Base-by-base conservation (phyloP, 306 rosid species). In the Fagus crenata region DNA sequence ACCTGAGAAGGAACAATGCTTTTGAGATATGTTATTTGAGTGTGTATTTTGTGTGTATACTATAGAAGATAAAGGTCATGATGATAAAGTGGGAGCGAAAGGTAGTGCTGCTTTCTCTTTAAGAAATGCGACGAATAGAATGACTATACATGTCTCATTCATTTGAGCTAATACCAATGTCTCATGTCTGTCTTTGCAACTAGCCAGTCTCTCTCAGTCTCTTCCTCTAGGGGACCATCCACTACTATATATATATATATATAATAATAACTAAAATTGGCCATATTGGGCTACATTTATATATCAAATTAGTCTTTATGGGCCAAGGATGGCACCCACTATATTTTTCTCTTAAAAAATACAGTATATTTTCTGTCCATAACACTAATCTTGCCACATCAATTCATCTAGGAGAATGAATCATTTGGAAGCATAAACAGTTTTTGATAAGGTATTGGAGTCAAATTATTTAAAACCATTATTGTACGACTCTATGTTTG, bases 1-100 rank as follows among this genome's bases (percentile, higher is more conserved):
- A 83, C 86, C 80, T 67, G 80, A 80, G 85, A 79, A 84, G 80
- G 89, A 82, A 82, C 83, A 83, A 77, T 83, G 75, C 91, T 87
- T 85, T 87, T 73, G 53, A 69, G 80, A 83, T 83, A 76, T 67
- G 78, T 71, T 68, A 43, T 70, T 80, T 71, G 74, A 78, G 81
- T 73, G 71, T 63, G 73, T 80, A 37, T 54, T 81, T 58, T 69
- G 40, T 80, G 59, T 83, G 53, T 73, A 73, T 83, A 82, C 46
- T 69, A 70, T 81, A 82, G 86, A 40, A 75, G 28, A 82, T 81
- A 75, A 75, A 76, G 83, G 67, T 32, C 42, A 53, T 74, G 74
- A 64, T 54, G 59, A 54, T 72, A 78, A 84, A 72, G 72, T 42
- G 82, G 70, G 56, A 77, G 59, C 72, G 53, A 61, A 64, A 61